Percentiles rank a stretch among this genome's conserved stretches.
Evolutionary conservation across 805 yeast species (phyloP).

Genomic region (Jamesozyma rosinii): DNA sequence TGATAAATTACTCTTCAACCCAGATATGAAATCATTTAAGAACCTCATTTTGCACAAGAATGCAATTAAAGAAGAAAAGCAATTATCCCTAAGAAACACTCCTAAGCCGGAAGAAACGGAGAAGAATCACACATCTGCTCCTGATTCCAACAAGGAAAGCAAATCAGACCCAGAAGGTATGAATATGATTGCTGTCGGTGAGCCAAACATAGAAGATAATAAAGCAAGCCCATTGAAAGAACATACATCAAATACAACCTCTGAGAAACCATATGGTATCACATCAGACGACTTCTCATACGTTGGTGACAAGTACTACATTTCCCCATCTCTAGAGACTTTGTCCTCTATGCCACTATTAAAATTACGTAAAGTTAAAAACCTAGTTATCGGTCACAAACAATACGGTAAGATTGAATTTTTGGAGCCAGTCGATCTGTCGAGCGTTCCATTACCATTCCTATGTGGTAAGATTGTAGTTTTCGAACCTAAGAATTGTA

Average conservation of each 20-base stretch:
- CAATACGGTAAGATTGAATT: constrained; percentile 69
- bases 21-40: constrained; percentile 26
- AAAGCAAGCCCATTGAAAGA: too few species aligned
- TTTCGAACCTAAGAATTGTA: constrained; percentile 51
- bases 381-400: constrained; percentile 69
- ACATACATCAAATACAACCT: too few species aligned
- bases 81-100: too few species aligned
- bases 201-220: too few species aligned
- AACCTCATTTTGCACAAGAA: constrained; percentile 21
- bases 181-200: too few species aligned
- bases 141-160: not conserved
- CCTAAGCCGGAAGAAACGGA: not conserved
- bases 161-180: not conserved
- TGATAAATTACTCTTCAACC: constrained; percentile 18
- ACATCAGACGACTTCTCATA: constrained; percentile 40
- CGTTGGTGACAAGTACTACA: constrained; percentile 78
- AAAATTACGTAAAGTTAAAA: constrained; percentile 52
- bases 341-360: constrained; percentile 49
- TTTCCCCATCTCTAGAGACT: constrained; percentile 63
- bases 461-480: constrained; percentile 58
- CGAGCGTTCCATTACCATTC: constrained; percentile 51
- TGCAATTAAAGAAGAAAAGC: too few species aligned
- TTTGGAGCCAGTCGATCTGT: constrained; percentile 72
- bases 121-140: too few species aligned
- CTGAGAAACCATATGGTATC: too few species aligned